Percentiles rank a stretch among this genome's conserved stretches.
Conservation (phyloP, 2,329 filamentous ascomycete genomes). For the Clonostachys rhizophaga region DNA sequence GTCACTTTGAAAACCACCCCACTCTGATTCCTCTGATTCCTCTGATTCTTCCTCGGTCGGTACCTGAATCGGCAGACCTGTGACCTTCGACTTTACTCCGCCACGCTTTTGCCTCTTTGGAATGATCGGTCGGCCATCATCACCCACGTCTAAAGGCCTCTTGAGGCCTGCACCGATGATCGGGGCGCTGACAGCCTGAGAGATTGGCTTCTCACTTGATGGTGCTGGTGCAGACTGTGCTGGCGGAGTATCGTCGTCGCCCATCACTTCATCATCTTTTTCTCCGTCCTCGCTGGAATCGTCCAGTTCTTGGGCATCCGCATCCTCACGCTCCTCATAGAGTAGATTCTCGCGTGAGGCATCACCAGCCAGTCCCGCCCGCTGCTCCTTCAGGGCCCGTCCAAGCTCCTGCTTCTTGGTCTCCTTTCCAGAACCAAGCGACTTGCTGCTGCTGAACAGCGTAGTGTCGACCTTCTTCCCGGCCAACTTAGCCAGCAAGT, state of each 20-base stretch:
- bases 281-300: slow-evolving; percentile 20
- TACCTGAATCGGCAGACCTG: slow-evolving; percentile 27
- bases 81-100: slow-evolving; percentile 51
- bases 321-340: slow-evolving; percentile 33
- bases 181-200: neutral
- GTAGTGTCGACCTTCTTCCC: slow-evolving; percentile 77
- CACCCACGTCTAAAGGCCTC: slow-evolving; percentile 75
- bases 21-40: slow-evolving; percentile 39
- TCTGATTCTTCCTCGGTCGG: slow-evolving; percentile 30
- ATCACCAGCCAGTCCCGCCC: slow-evolving; percentile 55
- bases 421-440: slow-evolving; percentile 67
- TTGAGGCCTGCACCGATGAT: slow-evolving; percentile 75
- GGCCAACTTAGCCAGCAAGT: slow-evolving; percentile 78
- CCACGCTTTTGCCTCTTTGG: slow-evolving; percentile 75
- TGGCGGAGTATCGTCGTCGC: slow-evolving; percentile 3
- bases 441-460: slow-evolving; percentile 72
- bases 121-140: slow-evolving; percentile 75
- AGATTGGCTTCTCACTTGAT: neutral
- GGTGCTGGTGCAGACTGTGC: slow-evolving; percentile 7
- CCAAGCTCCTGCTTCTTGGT: slow-evolving; percentile 66
- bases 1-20: slow-evolving; percentile 50
- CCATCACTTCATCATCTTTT: slow-evolving; percentile 14
- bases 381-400: slow-evolving; percentile 58
- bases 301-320: neutral
- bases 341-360: slow-evolving; percentile 49